Base-by-base conservation (phyloP, 768 basidiomycete species). In the Russula sp. region DNA sequence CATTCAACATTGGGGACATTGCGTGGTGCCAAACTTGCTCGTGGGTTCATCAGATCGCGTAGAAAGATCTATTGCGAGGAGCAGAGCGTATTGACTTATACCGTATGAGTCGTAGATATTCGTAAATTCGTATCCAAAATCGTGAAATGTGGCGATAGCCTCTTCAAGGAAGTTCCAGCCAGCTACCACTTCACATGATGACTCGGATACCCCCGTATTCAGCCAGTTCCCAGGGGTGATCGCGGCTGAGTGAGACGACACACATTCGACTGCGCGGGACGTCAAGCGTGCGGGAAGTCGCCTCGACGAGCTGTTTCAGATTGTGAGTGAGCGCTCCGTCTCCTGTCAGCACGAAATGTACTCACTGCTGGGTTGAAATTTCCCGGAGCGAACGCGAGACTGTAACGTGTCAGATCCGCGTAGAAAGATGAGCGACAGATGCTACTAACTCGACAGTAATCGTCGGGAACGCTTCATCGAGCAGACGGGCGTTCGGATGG, bases 401-500 rank as follows among this genome's bases (percentile, higher is more conserved):
- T 66, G 53, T 11, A 44, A 32, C 45, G 27, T 14, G 31, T 63
- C 32, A 63, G 52, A 53, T 4, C 27, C 10, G 34, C 18, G 27
- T 32, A 57, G 48, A 20, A 34, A 6, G 27, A 10, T 11, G 1
- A 9, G 4, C 2, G 3, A 42, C 13, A 16, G 11, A 27, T 27
- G n/a, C 22, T 14, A 47, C 64, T 22, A 4, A 68, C 67, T 66
- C 67, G 14, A 68, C 57, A 13, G 67, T 66, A 40, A 68, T 66
- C 5, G 61, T 68, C 14, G 67, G 67, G 54, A 68, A 68, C 10
- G 67, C 65, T 45, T 66, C 62, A 27, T 68, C 67, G 14, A 68
- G 65, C 13, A 68, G 55, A n/a, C 62, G 61, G 11, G 67, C 62
- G n/a, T 68, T 66, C 7, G 67, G 67, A 35, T 63, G 65, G 10